A percentile compares a stretch with the other conserved stretches of the same genome.
Conservation (phyloP, 2,329 filamentous ascomycete species). For the Pseudopithomyces chartarum region DNA sequence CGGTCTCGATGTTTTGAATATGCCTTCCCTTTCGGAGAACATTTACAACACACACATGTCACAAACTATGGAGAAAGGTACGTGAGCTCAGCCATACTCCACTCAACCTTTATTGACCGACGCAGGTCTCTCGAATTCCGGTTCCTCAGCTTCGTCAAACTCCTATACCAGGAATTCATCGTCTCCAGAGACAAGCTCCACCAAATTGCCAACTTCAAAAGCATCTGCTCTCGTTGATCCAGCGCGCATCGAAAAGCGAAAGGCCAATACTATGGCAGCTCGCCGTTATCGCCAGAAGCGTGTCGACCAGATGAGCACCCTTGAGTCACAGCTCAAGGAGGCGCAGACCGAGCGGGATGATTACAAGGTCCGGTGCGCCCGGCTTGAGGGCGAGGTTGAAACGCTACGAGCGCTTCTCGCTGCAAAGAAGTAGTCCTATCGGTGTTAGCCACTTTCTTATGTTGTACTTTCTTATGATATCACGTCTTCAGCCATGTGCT, state of each 20-base stretch:
- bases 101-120: conserved; percentile 14
- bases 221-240: conserved; percentile 25
- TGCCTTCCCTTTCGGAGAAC: conserved; percentile 20
- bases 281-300: conserved; percentile 73
- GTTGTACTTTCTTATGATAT: conserved; percentile 6
- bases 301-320: conserved; percentile 66
- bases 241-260: conserved; percentile 58
- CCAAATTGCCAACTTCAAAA: conserved; percentile 30
- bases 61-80: conserved; percentile 35
- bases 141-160: conserved; percentile 30
- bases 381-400: conserved; percentile 68
- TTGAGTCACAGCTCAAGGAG: conserved; percentile 64
- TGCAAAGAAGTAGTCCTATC: conserved; percentile 37
- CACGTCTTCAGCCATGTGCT: conserved; percentile 14
- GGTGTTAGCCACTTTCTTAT: conserved; percentile 18
- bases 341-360: conserved; percentile 68
- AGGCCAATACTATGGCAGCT: conserved; percentile 73
- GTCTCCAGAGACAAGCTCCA: conserved; percentile 29
- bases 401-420: conserved; percentile 60
- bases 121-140: conserved; percentile 30
- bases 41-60: conserved; percentile 24
- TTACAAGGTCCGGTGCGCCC: conserved; percentile 64
- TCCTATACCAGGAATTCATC: conserved; percentile 28
- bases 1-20: conserved; percentile 20
- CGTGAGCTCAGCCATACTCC: background rate